phyloP scores from a whole-genome alignment of 2,329 filamentous ascomycete genomes.

The Thelonectria olida region DNA sequence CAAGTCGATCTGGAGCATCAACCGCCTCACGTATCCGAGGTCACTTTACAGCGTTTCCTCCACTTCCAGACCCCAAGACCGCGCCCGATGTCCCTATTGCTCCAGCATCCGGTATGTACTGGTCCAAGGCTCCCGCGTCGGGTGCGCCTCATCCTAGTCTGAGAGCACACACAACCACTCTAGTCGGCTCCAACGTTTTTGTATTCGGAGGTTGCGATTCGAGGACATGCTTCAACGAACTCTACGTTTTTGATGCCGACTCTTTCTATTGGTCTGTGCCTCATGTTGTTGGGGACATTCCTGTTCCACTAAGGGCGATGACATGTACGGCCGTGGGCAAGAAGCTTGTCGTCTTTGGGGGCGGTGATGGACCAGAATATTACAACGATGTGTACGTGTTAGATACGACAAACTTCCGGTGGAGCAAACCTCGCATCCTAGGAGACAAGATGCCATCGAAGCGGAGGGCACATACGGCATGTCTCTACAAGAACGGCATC shows the following conservation, averaged over 20 bases:
- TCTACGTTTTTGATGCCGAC: conserved; percentile 76
- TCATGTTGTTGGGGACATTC: conserved; percentile 71
- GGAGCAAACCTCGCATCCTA: conserved; percentile 68
- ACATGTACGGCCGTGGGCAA: conserved; percentile 77
- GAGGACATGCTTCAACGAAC: conserved; percentile 72
- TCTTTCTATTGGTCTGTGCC: conserved; percentile 75
- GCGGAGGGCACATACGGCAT: conserved; percentile 75
- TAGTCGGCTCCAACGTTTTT: conserved; percentile 73
- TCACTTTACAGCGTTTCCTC: conserved; percentile 61
- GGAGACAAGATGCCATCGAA: conserved; percentile 68
- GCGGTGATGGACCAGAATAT: conserved; percentile 75
- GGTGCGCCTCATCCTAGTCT: conserved; percentile 68
- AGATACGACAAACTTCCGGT: conserved; percentile 75
- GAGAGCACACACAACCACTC: conserved; percentile 72
- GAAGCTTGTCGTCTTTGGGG: conserved; percentile 75
- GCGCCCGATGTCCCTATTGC: conserved; percentile 69
- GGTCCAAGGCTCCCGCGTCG: conserved; percentile 72
- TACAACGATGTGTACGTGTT: conserved; percentile 78
- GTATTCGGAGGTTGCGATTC: conserved; percentile 76
- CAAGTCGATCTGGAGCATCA: conserved; percentile 25
- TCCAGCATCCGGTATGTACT: conserved; percentile 77
- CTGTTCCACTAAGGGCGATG: conserved; percentile 74
- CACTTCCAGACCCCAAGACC: conserved; percentile 64
- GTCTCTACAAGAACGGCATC: conserved; percentile 75
- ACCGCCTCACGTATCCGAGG: conserved; percentile 45